A percentile compares a stretch with the other conserved stretches of the same genome.
phyloP scores from a whole-genome alignment of 345 rosid species.

The Sisymbrium altissimum region DNA sequence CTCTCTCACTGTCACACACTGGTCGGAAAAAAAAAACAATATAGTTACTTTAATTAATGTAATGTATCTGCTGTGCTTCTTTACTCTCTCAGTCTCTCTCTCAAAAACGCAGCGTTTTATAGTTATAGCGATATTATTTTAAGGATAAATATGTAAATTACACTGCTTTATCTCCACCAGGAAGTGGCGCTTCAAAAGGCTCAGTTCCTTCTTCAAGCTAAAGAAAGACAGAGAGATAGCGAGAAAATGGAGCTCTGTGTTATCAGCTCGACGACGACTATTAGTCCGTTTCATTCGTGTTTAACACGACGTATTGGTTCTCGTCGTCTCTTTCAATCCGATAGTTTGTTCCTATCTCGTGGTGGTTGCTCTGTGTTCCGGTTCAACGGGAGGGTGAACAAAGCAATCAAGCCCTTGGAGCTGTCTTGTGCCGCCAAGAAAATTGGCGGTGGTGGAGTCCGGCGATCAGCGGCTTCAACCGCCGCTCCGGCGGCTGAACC shows the following conservation, averaged over 20 bases:
- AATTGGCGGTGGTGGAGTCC: constrained; percentile 22
- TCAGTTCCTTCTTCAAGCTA: not conserved
- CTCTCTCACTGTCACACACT: not conserved
- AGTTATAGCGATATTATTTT: not conserved
- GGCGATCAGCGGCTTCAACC: constrained; percentile 32
- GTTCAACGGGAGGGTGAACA: constrained; percentile 22
- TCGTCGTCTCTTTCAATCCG: constrained; percentile 8
- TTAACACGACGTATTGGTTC: constrained; percentile 8
- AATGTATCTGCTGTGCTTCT: too few relatives aligned
- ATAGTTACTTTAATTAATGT: constrained; percentile 7
- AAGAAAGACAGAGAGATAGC: constrained; percentile 7
- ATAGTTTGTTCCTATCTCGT: constrained; percentile 22
- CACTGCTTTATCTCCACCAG: constrained; percentile 1
- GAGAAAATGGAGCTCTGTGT: constrained; percentile 65
- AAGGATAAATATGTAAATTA: not conserved
- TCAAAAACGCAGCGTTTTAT: constrained; percentile 15
- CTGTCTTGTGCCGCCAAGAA: constrained; percentile 39
- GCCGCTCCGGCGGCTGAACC: constrained; percentile 46
- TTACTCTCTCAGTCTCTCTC: too few relatives aligned
- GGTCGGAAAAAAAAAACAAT: not conserved
- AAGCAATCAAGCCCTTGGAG: constrained; percentile 29
- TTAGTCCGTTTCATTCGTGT: constrained; percentile 20
- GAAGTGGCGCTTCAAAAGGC: constrained; percentile 10
- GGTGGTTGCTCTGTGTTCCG: constrained; percentile 31
- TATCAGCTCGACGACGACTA: constrained; percentile 36